Evolutionary conservation across 805 yeast genomes (phyloP).

Genomic region (Spathaspora sp.): DNA sequence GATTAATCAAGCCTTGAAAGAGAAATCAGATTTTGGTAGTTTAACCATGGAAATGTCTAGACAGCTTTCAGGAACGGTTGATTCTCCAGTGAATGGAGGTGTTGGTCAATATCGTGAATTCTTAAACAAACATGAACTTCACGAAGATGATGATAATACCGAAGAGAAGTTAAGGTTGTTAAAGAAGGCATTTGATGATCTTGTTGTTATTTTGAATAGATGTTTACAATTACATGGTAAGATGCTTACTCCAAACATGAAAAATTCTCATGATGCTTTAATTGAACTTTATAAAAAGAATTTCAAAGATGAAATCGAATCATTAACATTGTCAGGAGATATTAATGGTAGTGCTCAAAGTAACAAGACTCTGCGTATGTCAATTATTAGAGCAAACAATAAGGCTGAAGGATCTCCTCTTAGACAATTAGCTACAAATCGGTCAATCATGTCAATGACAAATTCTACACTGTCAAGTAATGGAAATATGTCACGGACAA

Average conservation of each 20-base stretch:
- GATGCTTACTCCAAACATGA: conserved; percentile 53
- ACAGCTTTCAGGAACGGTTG: conserved; percentile 79
- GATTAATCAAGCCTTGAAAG: conserved; percentile 50
- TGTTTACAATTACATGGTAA: conserved; percentile 69
- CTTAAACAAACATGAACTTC: conserved; percentile 38
- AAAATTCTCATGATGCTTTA: conserved; percentile 64
- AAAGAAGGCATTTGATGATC: conserved; percentile 58
- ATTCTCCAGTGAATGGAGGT: conserved; percentile 92
- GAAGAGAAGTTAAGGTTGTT: conserved; percentile 28
- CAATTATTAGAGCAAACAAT: background rate
- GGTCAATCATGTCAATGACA: background rate
- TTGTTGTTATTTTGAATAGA: conserved; percentile 60
- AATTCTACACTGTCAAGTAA: background rate
- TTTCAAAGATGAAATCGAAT: conserved; percentile 62
- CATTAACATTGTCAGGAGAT: background rate
- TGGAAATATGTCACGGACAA: background rate
- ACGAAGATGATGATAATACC: conserved; percentile 23
- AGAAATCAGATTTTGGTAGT: conserved; percentile 44
- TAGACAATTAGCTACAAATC: background rate
- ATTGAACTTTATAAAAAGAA: conserved; percentile 61
- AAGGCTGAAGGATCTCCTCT: background rate
- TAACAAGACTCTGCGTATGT: background rate
- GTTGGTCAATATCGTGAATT: conserved; percentile 78
- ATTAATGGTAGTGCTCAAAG: background rate
- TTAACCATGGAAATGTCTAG: conserved; percentile 64